phyloP scores from a whole-genome alignment of 1,284 basidiomycete species.

The Ceratobasidium sp. region DNA sequence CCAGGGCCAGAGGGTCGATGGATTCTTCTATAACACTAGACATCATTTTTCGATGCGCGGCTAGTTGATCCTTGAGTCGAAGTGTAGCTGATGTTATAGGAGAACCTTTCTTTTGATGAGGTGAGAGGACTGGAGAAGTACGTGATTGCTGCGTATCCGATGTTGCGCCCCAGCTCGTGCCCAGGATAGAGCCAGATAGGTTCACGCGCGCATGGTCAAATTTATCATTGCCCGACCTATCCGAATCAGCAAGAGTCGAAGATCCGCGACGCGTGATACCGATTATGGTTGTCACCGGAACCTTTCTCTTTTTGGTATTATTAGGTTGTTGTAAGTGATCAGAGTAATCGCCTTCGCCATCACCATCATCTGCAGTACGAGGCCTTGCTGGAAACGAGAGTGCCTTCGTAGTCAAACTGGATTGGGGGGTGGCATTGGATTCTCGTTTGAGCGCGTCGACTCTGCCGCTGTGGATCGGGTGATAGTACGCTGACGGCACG shows the following conservation, averaged over 20 bases:
- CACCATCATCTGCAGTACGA: constrained; percentile 54
- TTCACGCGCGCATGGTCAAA: not conserved
- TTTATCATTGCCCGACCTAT: not conserved
- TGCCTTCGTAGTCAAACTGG: not conserved
- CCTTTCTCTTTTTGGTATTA: constrained; percentile 86
- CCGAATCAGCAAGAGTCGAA: not conserved
- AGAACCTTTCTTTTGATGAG: constrained; percentile 55
- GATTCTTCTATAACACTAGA: constrained; percentile 69
- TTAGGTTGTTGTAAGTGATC: constrained; percentile 74
- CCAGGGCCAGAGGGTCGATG: constrained; percentile 63
- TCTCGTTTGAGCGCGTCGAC: constrained; percentile 13
- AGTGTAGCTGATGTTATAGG: constrained; percentile 70
- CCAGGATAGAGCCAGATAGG: not conserved
- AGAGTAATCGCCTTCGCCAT: constrained; percentile 64
- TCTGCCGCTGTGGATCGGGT: constrained; percentile 35
- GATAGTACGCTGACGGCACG: not conserved
- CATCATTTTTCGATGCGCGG: constrained; percentile 69
- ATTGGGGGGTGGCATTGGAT: constrained; percentile 10
- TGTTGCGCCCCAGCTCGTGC: not conserved
- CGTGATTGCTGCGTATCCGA: not conserved
- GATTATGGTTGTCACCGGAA: constrained; percentile 56
- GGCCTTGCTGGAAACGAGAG: constrained; percentile 44
- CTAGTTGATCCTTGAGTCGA: constrained; percentile 75
- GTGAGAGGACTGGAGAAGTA: not conserved
- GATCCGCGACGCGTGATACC: not conserved